phyloP scores from a whole-genome alignment of 306 rosid genomes.

The Prunus campanulata region DNA sequence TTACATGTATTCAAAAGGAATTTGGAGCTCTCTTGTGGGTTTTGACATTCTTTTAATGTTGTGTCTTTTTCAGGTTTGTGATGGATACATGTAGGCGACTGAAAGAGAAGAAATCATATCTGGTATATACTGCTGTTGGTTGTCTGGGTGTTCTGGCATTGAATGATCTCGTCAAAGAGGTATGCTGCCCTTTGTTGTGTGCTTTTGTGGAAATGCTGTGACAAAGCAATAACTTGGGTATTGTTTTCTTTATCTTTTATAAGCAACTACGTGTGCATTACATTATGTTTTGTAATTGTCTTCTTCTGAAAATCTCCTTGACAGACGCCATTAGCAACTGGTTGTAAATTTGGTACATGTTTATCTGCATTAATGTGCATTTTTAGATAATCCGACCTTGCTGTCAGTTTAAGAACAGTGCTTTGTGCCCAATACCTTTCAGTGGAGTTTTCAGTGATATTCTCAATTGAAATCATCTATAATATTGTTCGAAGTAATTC shows the following conservation, averaged over 20 bases:
- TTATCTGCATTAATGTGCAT: constrained; percentile 6
- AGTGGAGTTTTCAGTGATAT: constrained; percentile 14
- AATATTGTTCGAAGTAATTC: neutral
- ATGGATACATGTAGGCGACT: constrained; percentile 57
- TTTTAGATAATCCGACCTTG: constrained; percentile 8
- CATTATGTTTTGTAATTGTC: neutral
- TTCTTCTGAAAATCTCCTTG: neutral
- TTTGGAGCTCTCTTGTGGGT: constrained; percentile 11
- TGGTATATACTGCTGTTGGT: constrained; percentile 86
- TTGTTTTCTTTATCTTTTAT: neutral
- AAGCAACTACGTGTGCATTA: neutral
- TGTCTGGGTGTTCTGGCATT: constrained; percentile 80
- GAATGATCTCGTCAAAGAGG: constrained; percentile 79
- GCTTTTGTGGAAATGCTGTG: neutral
- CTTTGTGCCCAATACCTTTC: constrained; percentile 6
- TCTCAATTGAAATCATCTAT: neutral
- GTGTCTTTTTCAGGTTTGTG: constrained; percentile 63
- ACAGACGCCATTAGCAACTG: constrained; percentile 15
- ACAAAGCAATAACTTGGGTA: neutral
- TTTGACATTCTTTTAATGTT: constrained; percentile 16
- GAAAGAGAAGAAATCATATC: constrained; percentile 79
- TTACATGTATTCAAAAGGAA: neutral
- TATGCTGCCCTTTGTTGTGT: constrained; percentile 27
- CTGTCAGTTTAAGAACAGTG: constrained; percentile 1
- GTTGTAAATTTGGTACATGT: constrained; percentile 9